Conservation (phyloP, 2,329 filamentous ascomycete genomes). For the Plenodomus tracheiphilus region DNA sequence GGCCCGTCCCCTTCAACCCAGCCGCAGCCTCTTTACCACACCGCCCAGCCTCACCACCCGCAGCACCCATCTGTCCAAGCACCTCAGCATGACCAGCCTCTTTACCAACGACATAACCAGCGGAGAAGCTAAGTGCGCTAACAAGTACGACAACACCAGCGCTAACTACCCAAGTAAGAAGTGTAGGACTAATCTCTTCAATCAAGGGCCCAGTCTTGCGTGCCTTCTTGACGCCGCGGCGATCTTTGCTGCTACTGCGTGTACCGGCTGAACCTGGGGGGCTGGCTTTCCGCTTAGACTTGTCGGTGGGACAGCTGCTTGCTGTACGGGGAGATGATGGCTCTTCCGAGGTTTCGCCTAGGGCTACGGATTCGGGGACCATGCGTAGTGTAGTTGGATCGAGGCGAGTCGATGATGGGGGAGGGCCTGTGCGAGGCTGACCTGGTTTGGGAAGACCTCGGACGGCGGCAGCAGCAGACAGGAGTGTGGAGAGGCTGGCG, state of each 20-base stretch:
- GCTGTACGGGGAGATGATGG: slow-evolving; percentile 28
- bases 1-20: slow-evolving; percentile 29
- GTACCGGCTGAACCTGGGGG: slow-evolving; percentile 25
- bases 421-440: slow-evolving; percentile 39
- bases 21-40: slow-evolving; percentile 42
- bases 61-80: slow-evolving; percentile 35
- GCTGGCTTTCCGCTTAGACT: slow-evolving; percentile 52
- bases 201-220: slow-evolving; percentile 39
- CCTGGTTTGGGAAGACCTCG: slow-evolving; percentile 71
- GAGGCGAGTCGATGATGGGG: slow-evolving; percentile 45
- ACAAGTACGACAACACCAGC: slow-evolving; percentile 67
- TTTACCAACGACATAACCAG: slow-evolving; percentile 64
- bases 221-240: slow-evolving; percentile 50
- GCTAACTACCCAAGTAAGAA: slow-evolving; percentile 68
- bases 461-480: slow-evolving; percentile 93
- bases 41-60: slow-evolving; percentile 33
- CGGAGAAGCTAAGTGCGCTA: slow-evolving; percentile 66
- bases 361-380: slow-evolving; percentile 62
- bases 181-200: slow-evolving; percentile 58
- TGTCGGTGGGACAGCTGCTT: slow-evolving; percentile 40
- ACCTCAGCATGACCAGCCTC: slow-evolving; percentile 61
- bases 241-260: slow-evolving; percentile 50
- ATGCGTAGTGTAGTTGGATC: slow-evolving; percentile 60
- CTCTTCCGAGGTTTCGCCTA: slow-evolving; percentile 47
- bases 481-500: slow-evolving; percentile 88